Base-by-base conservation (phyloP, 306 rosid species). In the Hippophae tibetana region DNA sequence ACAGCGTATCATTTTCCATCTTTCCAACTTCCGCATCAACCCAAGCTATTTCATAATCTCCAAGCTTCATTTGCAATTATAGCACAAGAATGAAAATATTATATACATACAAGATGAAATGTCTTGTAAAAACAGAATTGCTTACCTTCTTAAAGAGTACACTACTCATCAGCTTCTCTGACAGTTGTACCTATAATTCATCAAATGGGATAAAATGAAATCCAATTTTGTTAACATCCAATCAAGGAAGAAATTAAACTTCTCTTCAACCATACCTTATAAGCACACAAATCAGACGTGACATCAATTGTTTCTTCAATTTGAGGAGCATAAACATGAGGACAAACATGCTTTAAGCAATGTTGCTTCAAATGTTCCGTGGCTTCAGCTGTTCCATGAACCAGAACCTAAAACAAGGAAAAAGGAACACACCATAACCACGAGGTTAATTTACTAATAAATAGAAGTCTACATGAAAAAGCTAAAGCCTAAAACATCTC, bases 381-480 rank as follows among this genome's bases (percentile, higher is more conserved):
- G 69, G 99, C 97, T 75, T 93, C 99, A 5, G 97, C 97, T 14
- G 95, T 88, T 51, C 99, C 99, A 72, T 93, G 99, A 76, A 93
- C 97, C 84, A 93, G 76, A 73, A 93, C 99, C 96, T 88, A 48
- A 60, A 71, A 47, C 53, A 13, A 60, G 52, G 69, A 57, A 18
- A 67, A 9, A 7, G 13, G 31, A 13, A 52, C 4, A 52, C 8
- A 45, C 3, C 14, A 61, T 10, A 55, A 41, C 12, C 13, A 56
- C 5, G 13, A 54, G 9, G 42, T 45, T 49, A 9, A 45, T 31
- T 6, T 40, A 1, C 11, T 31, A 56, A 4, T 18, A 26, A 63
- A 47, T 58, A 68, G 45, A 49, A 7, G 38, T 31, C 46, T 43
- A 68, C 38, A 51, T 42, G 26, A 45, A 42, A 23, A 40, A 56